Conservation (phyloP, 192 early-diverging fungal species). For the Mortierella hygrophila region DNA sequence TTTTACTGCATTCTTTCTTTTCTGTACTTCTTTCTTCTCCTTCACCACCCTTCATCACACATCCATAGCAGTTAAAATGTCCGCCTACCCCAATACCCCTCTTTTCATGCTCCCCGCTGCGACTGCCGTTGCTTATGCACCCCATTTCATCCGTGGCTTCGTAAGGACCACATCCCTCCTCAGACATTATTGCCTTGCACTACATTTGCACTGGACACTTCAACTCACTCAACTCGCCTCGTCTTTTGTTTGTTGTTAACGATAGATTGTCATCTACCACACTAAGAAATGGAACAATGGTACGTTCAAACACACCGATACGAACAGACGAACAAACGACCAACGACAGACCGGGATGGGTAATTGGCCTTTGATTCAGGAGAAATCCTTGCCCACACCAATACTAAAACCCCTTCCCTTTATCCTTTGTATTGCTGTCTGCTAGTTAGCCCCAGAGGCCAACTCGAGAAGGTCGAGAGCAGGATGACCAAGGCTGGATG, state of each 20-base stretch:
- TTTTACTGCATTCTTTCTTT: not conserved
- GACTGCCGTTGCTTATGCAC: slow-evolving; percentile 47
- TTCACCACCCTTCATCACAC: not conserved
- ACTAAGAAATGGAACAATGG: slow-evolving; percentile 57
- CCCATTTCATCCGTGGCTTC: slow-evolving; percentile 43
- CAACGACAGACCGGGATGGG: not conserved
- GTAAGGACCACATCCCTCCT: not conserved
- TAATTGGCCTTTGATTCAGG: not conserved
- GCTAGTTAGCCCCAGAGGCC: slow-evolving; percentile 48
- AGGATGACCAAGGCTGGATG: slow-evolving; percentile 49
- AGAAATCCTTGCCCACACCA: not conserved
- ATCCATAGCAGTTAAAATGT: slow-evolving; percentile 1
- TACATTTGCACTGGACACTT: too few relatives aligned
- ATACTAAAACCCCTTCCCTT: not conserved
- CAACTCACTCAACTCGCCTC: not conserved
- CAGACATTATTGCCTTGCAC: not conserved
- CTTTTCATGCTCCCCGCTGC: slow-evolving; percentile 44
- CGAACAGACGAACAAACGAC: not conserved
- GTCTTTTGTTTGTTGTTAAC: not conserved
- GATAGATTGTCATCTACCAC: slow-evolving; percentile 39
- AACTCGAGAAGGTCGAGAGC: slow-evolving; percentile 47
- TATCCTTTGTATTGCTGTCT: not conserved
- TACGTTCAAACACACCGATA: slow-evolving; percentile 3
- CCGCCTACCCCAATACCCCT: slow-evolving; percentile 47
- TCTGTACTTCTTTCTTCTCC: not conserved